These are phyloP conservation scores for Yamadazyma olivae DNA, from an alignment of 805 yeast species.

Conservation along the genomic window DNA sequence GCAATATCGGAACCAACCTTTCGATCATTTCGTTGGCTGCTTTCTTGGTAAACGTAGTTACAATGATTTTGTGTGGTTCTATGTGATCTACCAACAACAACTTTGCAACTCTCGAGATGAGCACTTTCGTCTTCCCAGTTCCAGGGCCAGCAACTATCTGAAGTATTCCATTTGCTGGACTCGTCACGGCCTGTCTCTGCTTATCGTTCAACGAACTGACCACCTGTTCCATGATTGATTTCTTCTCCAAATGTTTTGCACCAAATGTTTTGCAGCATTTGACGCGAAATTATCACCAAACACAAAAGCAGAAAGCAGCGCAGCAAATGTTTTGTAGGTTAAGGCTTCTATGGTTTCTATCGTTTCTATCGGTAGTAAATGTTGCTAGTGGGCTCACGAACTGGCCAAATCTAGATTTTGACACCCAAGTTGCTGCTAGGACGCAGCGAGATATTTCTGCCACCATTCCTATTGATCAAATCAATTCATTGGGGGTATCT, in stretches of 20 bases:
- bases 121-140: slow-evolving; percentile 77
- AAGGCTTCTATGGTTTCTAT: neutral
- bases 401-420: slow-evolving; percentile 14
- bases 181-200: slow-evolving; percentile 44
- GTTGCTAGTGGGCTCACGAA: slow-evolving; percentile 4
- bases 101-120: slow-evolving; percentile 76
- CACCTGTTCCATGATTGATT: too few species aligned
- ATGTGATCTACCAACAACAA: slow-evolving; percentile 50
- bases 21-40: slow-evolving; percentile 86
- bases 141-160: slow-evolving; percentile 63
- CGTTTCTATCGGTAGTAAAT: neutral
- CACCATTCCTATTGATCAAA: slow-evolving; percentile 31
- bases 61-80: slow-evolving; percentile 63
- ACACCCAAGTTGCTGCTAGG: slow-evolving; percentile 17
- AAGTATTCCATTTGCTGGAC: slow-evolving; percentile 35
- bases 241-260: too few species aligned
- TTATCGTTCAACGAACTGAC: slow-evolving; percentile 22
- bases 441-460: slow-evolving; percentile 35
- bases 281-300: too few species aligned
- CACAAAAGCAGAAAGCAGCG: too few species aligned
- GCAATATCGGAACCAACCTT: slow-evolving; percentile 44
- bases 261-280: too few species aligned
- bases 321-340: too few species aligned
- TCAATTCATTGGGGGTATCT: slow-evolving; percentile 29
- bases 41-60: slow-evolving; percentile 89